phyloP scores from a whole-genome alignment of 2,329 filamentous ascomycete genomes.

The Verticillium isaacii region DNA sequence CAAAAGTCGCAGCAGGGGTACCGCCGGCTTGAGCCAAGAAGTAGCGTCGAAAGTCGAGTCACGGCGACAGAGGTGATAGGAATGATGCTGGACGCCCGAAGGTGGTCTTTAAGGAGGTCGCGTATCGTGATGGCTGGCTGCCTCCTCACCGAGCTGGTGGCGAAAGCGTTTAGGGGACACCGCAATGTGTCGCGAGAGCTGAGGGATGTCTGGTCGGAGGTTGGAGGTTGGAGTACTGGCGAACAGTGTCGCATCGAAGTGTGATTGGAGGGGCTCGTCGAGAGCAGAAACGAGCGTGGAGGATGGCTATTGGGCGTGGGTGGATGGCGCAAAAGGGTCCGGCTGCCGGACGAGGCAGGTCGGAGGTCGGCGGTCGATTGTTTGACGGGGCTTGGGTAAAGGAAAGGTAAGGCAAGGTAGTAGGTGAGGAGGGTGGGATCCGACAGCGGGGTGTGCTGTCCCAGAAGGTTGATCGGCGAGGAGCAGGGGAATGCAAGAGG shows the following conservation, averaged over 20 bases:
- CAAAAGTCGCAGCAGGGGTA: not conserved
- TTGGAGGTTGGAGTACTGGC: conserved; percentile 10
- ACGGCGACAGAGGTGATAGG: not conserved
- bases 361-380: conserved; percentile 7
- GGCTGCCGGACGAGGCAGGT: conserved; percentile 2
- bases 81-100: not conserved
- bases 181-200: not conserved
- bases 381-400: not conserved
- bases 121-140: not conserved
- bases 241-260: conserved; percentile 5
- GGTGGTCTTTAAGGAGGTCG: not conserved
- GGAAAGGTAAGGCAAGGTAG: not conserved
- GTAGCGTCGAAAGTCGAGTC: not conserved
- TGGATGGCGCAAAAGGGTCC: not conserved
- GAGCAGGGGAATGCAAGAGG: not conserved
- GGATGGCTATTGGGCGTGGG: conserved; percentile 23
- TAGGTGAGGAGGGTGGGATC: not conserved
- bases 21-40: not conserved
- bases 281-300: conserved; percentile 20
- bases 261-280: conserved; percentile 13
- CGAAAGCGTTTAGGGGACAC: not conserved
- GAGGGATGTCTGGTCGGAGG: not conserved
- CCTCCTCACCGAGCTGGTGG: not conserved
- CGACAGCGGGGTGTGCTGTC: not conserved
- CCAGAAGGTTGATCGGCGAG: not conserved